phyloP scores from a whole-genome alignment of 768 basidiomycete species.

The Lentinula edodes region DNA sequence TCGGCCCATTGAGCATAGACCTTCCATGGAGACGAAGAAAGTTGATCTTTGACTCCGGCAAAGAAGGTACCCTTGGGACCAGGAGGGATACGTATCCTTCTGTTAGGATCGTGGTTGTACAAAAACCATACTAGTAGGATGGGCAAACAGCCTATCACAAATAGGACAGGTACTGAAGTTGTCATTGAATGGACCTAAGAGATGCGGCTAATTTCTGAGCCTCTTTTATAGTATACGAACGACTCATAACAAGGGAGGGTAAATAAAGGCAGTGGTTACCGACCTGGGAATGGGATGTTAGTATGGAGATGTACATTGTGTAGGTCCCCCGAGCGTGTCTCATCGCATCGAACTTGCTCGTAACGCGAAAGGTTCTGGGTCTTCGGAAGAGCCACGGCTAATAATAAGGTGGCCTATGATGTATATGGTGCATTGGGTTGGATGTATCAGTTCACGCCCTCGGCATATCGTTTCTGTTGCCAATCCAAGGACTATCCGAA shows the following conservation, averaged over 20 bases:
- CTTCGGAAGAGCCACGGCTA: background rate
- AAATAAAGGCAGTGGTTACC: background rate
- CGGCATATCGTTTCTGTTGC: background rate
- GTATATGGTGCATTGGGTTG: no score
- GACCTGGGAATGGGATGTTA: background rate
- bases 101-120: background rate
- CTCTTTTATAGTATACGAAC: background rate
- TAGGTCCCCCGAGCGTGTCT: background rate
- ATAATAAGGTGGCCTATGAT: background rate
- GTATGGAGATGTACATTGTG: background rate
- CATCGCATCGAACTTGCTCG: background rate
- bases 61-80: constrained; percentile 7
- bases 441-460: background rate
- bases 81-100: background rate
- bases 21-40: constrained; percentile 7
- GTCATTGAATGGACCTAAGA: background rate
- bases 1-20: constrained; percentile 10
- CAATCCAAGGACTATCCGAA: background rate
- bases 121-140: background rate
- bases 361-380: background rate
- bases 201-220: no score
- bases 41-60: constrained; percentile 1
- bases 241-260: background rate
- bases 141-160: background rate
- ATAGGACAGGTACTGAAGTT: background rate